Evolutionary conservation across 257 asterid genomes (phyloP), one percentile per base, ranked within the genome.

Genomic region (Plectranthus barbatus): DNA sequence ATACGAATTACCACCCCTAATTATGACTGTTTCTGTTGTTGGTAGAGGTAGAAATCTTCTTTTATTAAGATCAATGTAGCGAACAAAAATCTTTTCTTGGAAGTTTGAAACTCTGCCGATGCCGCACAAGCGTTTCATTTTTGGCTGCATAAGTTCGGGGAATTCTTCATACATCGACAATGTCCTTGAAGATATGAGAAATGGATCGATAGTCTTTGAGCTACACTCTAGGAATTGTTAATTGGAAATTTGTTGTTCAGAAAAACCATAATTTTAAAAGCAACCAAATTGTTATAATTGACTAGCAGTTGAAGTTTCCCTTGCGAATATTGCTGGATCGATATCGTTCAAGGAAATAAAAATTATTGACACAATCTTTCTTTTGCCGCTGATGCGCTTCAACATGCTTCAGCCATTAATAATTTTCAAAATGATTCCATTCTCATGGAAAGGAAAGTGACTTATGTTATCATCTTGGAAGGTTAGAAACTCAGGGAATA

Each of bases 171-270:
- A 81, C 80, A 89, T 90, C 18, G 97, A 92, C 74, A 92, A 92
- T 72, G 88, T 89, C 47, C 89, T 92, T 77, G 99, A 92, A 84
- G 99, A 92, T 81, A 89, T 92, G 62, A 89, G 97, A 72, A 80
- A 89, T 48, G 99, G 98, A 69, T 92, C 97, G 99, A 56, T 92
- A 52, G 90, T 92, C 17, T 75, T 92, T 55, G 94, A 86, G 83
- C 68, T 95, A 9, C 96, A 89, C 96, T 18, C 95, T 93, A 7
- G 94, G 97, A 65, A 89, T 81, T 36, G 99, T 92, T 36, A 86
- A 86, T 55, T 92, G 97, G 99, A 92, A 86, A 81, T 72, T 85
- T 18, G 87, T 96, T 68, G 13, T 89, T 48, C 95, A 89, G 76
- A 97, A 95, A 75, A 89, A 85, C 69, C 82, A 87, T 83, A 92